Evolutionary conservation across 352 stramenopile species (phyloP).

Genomic region (Phytophthora cryptogea): DNA sequence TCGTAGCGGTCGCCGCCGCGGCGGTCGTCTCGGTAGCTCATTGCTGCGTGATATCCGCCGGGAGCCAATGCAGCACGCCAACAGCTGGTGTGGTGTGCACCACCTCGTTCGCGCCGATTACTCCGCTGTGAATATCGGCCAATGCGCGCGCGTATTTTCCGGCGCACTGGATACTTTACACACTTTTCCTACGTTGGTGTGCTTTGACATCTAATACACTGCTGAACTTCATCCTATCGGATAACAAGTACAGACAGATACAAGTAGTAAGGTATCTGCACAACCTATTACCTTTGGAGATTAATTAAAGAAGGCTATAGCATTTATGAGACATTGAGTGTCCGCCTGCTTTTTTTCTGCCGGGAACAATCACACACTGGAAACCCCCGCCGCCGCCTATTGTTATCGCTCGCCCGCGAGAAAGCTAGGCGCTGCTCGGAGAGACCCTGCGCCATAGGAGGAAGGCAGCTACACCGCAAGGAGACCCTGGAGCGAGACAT

Average conservation of each 20-base stretch:
- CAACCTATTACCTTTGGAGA: no score
- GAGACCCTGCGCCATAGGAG: constrained; percentile 22
- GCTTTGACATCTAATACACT: no score
- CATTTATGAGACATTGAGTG: no score
- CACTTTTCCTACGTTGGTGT: background rate
- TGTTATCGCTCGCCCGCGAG: constrained; percentile 11
- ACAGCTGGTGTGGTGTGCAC: background rate
- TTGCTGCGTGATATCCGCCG: constrained; percentile 13
- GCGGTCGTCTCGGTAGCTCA: constrained; percentile 37
- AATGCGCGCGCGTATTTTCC: constrained; percentile 10
- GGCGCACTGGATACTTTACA: constrained; percentile 26
- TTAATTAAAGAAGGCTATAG: no score
- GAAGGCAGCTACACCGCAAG: constrained; percentile 28
- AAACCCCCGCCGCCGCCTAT: constrained; percentile 30
- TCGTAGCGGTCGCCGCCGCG: constrained; percentile 34
- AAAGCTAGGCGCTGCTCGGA: constrained; percentile 10
- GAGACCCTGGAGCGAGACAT: constrained; percentile 31
- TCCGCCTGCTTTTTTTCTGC: no score
- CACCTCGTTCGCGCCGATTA: constrained; percentile 8
- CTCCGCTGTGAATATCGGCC: constrained; percentile 16
- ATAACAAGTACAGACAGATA: no score
- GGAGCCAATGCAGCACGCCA: background rate
- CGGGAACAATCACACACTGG: constrained; percentile 19
- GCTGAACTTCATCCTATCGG: no score
- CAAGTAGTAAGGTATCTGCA: no score